Evolutionary conservation across 495 filamentous ascomycete genomes (phyloP).

Genomic region (Neurospora sp.): DNA sequence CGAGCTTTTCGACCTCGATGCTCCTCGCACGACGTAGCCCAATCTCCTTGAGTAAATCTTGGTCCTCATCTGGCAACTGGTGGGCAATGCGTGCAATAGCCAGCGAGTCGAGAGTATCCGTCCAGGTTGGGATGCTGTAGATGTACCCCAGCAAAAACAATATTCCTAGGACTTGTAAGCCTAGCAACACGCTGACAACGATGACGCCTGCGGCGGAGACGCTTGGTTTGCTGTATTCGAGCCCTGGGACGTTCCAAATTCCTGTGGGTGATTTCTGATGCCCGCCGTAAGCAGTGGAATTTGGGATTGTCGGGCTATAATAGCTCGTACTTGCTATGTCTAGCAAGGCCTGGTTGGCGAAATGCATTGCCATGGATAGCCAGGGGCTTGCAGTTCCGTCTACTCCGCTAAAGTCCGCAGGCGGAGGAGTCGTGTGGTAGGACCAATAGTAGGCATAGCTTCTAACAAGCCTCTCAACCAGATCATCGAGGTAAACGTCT

Average conservation of each 20-base stretch:
- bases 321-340: not conserved
- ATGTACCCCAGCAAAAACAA: not conserved
- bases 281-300: not conserved
- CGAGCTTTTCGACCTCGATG: not conserved
- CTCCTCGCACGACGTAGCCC: not conserved
- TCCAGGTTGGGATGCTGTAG: conserved; percentile 6
- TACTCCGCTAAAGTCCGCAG: not conserved
- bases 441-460: not conserved
- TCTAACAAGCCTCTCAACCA: not conserved
- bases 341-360: not conserved
- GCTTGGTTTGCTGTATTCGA: not conserved
- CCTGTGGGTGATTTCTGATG: not conserved
- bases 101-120: conserved; percentile 1
- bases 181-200: not conserved
- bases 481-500: not conserved
- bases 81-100: conserved; percentile 1
- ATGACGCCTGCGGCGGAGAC: not conserved
- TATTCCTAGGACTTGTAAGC: not conserved
- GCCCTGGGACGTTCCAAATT: not conserved
- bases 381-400: not conserved
- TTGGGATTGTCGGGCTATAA: not conserved
- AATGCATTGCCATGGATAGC: not conserved
- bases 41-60: not conserved
- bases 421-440: not conserved
- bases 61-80: not conserved